These are phyloP conservation scores for Lasiosphaeria ovina DNA, from an alignment of 495 filamentous ascomycete species.

Conservation along the genomic window DNA sequence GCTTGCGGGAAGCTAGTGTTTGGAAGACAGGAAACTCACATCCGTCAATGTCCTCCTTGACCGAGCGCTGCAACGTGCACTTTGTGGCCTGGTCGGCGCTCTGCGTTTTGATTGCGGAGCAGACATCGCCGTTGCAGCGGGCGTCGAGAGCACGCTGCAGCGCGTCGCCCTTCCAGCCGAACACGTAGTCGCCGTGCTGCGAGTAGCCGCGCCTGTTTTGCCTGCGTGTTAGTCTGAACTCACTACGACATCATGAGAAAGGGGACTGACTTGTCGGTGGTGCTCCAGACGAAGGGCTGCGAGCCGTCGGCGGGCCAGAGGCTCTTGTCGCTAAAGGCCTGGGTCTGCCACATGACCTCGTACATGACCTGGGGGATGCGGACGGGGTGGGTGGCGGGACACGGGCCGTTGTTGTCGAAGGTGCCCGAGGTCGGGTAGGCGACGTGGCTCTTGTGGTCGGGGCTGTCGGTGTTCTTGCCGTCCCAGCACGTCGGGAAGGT, in stretches of 20 bases:
- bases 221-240: constrained; percentile 17
- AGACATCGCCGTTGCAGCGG: constrained; percentile 33
- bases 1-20: no score
- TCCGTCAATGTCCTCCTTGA: constrained; percentile 35
- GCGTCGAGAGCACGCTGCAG: constrained; percentile 35
- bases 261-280: constrained; percentile 28
- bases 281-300: constrained; percentile 46
- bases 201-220: constrained; percentile 30
- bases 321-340: constrained; percentile 30
- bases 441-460: constrained; percentile 38
- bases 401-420: constrained; percentile 27
- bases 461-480: constrained; percentile 24
- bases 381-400: constrained; percentile 30
- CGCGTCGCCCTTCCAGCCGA: constrained; percentile 37
- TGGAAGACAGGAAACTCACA: constrained; percentile 18
- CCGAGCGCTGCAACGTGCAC: constrained; percentile 26
- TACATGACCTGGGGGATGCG: constrained; percentile 37
- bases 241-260: neutral
- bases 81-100: constrained; percentile 28
- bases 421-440: constrained; percentile 30
- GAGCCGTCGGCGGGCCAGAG: constrained; percentile 39
- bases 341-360: constrained; percentile 40
- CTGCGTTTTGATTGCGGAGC: constrained; percentile 28
- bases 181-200: constrained; percentile 37
- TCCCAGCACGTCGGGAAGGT: constrained; percentile 26